These are phyloP conservation scores for Pseudocercospora eumusae DNA, from an alignment of 2,329 filamentous ascomycete genomes.

Conservation along the genomic window DNA sequence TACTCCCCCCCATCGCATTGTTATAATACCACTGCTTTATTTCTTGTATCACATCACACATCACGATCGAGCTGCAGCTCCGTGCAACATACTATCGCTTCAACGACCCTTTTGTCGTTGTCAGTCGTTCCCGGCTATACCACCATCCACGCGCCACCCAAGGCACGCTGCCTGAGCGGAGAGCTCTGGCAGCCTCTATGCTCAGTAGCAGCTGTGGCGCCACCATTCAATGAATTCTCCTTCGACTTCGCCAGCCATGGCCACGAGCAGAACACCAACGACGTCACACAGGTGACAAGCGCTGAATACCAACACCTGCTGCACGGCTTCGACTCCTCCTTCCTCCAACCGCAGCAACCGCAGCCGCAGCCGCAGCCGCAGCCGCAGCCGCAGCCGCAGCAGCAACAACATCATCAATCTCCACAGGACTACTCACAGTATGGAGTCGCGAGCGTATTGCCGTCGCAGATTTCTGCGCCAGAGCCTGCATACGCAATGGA, in stretches of 20 bases:
- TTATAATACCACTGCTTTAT: conserved; percentile 26
- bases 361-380: conserved; percentile 19
- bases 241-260: conserved; percentile 48
- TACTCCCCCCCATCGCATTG: conserved; percentile 23
- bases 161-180: conserved; percentile 52
- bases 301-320: conserved; percentile 35
- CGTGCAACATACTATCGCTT: conserved; percentile 23
- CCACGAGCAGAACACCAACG: conserved; percentile 41
- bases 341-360: conserved; percentile 17
- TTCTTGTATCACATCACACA: conserved; percentile 23
- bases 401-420: conserved; percentile 24
- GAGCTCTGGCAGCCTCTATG: conserved; percentile 55
- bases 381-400: conserved; percentile 19
- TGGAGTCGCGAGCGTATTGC: conserved; percentile 34
- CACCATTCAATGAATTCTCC: conserved; percentile 48
- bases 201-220: conserved; percentile 54
- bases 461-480: conserved; percentile 34
- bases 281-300: conserved; percentile 28
- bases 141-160: conserved; percentile 43
- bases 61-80: conserved; percentile 18
- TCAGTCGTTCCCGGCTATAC: conserved; percentile 32
- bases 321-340: conserved; percentile 21
- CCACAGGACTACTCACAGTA: conserved; percentile 33
- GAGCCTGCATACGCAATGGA: conserved; percentile 35
- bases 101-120: conserved; percentile 25